Evolutionary conservation across 345 rosid species (phyloP).

Genomic region (Pistacia atlantica): DNA sequence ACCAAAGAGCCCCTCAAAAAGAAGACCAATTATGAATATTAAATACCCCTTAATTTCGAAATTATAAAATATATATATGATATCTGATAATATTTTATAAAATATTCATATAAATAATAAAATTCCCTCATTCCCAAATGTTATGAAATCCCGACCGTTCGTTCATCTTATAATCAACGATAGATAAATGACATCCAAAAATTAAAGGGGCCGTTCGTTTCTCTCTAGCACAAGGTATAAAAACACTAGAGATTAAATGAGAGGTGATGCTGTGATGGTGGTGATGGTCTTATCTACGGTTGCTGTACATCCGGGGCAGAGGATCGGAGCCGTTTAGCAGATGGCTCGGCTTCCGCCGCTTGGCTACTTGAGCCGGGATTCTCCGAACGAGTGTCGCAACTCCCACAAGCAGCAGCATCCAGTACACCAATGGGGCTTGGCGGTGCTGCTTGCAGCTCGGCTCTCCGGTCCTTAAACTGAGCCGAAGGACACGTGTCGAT

Average conservation of each 20-base stretch:
- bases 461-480: constrained; percentile 22
- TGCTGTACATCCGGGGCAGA: constrained; percentile 52
- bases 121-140: constrained; percentile 20
- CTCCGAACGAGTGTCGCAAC: constrained; percentile 52
- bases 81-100: background rate
- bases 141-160: constrained; percentile 30
- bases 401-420: constrained; percentile 62
- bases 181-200: background rate
- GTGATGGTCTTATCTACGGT: constrained; percentile 32
- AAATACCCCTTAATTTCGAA: background rate
- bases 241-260: constrained; percentile 4
- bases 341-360: constrained; percentile 38
- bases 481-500: constrained; percentile 60
- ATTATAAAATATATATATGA: background rate
- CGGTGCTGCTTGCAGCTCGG: constrained; percentile 37
- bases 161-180: constrained; percentile 27
- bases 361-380: constrained; percentile 36
- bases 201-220: constrained; percentile 1
- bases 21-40: background rate
- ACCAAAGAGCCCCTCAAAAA: constrained; percentile 20
- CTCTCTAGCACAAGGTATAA: constrained; percentile 13
- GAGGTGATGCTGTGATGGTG: background rate
- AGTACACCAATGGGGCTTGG: constrained; percentile 66
- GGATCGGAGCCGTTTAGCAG: constrained; percentile 36
- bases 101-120: constrained; percentile 10